A percentile compares a stretch with the other conserved stretches of the same genome.
Conservation (phyloP, 768 basidiomycete genomes). For the Megacollybia marginata region DNA sequence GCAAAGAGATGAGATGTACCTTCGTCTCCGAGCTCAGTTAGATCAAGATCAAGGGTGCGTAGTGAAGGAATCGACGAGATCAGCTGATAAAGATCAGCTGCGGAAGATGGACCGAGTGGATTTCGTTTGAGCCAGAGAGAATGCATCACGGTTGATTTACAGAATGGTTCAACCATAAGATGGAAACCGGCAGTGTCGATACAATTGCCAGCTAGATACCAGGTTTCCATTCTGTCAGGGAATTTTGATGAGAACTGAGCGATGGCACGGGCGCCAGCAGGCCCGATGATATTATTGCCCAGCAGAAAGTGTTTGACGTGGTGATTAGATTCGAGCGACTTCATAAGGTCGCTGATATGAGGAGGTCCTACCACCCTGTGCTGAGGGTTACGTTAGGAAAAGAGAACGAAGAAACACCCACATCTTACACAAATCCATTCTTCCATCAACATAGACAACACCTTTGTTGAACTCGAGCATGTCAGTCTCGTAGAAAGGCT, state of each 20-base stretch:
- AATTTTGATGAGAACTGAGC: constrained; percentile 8
- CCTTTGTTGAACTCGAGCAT: constrained; percentile 13
- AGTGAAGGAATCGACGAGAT: constrained; percentile 7
- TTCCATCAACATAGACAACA: constrained; percentile 10
- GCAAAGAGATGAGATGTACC: constrained; percentile 6
- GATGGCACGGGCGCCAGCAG: constrained; percentile 9
- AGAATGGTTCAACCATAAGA: constrained; percentile 10
- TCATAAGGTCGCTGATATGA: constrained; percentile 10
- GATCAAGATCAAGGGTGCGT: constrained; percentile 11
- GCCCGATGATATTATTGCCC: constrained; percentile 11
- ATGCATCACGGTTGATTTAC: constrained; percentile 6
- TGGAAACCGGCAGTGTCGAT: constrained; percentile 6
- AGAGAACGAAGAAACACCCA: not conserved
- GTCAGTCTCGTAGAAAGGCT: constrained; percentile 3
- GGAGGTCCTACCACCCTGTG: constrained; percentile 8
- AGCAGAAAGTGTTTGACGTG: constrained; percentile 9
- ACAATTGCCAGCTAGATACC: constrained; percentile 11
- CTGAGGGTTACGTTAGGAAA: not conserved
- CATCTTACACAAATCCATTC: constrained; percentile 13
- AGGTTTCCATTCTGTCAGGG: constrained; percentile 11
- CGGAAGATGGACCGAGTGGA: constrained; percentile 7
- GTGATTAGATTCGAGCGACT: constrained; percentile 8
- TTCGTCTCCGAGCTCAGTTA: constrained; percentile 8
- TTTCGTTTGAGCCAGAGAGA: constrained; percentile 13
- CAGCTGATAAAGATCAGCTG: constrained; percentile 6